phyloP scores from a whole-genome alignment of 768 basidiomycete species.

The Tricholoma furcatifolium region DNA sequence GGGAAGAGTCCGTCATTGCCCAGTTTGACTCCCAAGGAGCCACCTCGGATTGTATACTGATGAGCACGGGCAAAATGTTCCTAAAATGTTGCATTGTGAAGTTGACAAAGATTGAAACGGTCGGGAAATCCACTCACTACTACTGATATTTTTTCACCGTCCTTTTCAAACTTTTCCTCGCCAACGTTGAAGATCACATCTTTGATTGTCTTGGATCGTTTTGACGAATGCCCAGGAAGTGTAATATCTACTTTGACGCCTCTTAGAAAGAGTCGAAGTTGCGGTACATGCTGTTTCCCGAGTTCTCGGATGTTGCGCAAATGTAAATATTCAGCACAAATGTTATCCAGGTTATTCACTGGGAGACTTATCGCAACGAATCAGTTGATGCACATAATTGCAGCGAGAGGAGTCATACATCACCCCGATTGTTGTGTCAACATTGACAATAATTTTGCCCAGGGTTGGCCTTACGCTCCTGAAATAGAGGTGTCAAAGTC shows the following conservation, averaged over 20 bases:
- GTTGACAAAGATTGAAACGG: background rate
- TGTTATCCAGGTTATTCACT: slow-evolving; percentile 14
- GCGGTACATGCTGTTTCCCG: slow-evolving; percentile 12
- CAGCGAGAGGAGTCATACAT: slow-evolving; percentile 26
- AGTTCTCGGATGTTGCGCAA: slow-evolving; percentile 19
- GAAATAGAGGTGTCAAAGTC: background rate
- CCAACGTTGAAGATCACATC: slow-evolving; percentile 28
- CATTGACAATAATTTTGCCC: slow-evolving; percentile 36
- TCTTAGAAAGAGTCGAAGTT: slow-evolving; percentile 26
- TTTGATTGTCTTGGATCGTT: slow-evolving; percentile 24
- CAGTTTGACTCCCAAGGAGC: slow-evolving; percentile 26
- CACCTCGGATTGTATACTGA: slow-evolving; percentile 18
- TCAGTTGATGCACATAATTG: background rate
- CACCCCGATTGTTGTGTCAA: slow-evolving; percentile 40
- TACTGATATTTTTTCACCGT: slow-evolving; percentile 23
- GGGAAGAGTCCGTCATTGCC: slow-evolving; percentile 28
- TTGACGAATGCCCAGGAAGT: slow-evolving; percentile 18
- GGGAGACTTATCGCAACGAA: slow-evolving; percentile 23
- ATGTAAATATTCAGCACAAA: slow-evolving; percentile 21
- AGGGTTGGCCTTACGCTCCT: slow-evolving; percentile 43
- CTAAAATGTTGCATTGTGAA: slow-evolving; percentile 15
- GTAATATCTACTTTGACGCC: slow-evolving; percentile 27
- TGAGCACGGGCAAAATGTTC: slow-evolving; percentile 26
- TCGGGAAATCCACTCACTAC: slow-evolving; percentile 18
- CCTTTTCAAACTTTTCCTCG: slow-evolving; percentile 23